Conservation (phyloP, 176 grass and related monocot genomes). For the Oryza meridionalis region DNA sequence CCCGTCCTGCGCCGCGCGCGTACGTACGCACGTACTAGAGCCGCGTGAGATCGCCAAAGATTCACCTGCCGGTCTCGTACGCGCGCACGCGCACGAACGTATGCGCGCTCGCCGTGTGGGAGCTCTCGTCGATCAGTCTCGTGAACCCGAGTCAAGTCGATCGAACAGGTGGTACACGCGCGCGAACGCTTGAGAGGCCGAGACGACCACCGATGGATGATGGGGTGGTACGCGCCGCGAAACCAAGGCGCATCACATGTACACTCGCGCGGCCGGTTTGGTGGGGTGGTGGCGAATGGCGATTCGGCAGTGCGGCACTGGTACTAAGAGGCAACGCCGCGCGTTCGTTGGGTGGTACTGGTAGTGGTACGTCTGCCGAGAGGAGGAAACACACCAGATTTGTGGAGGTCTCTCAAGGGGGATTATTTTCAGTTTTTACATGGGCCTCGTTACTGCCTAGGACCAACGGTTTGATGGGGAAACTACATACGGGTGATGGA, state of each 20-base stretch:
- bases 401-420: neutral
- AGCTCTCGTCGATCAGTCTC: neutral
- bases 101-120: too few species aligned
- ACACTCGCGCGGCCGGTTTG: too few species aligned
- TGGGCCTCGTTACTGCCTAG: neutral
- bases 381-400: neutral
- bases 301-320: too few species aligned
- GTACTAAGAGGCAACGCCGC: too few species aligned
- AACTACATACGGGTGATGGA: too few species aligned
- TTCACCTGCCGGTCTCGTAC: neutral
- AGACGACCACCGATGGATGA: too few species aligned
- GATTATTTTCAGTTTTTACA: too few species aligned
- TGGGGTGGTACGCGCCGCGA: too few species aligned
- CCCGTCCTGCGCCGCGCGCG: neutral
- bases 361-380: neutral
- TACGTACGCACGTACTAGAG: neutral
- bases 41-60: conserved; percentile 17
- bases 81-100: neutral
- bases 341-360: too few species aligned
- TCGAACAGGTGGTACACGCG: too few species aligned
- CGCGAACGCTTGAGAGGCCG: too few species aligned
- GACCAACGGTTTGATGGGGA: neutral
- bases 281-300: too few species aligned
- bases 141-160: neutral
- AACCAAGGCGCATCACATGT: neutral